Conservation (phyloP, 768 basidiomycete genomes). For the Suillus occidentalis region DNA sequence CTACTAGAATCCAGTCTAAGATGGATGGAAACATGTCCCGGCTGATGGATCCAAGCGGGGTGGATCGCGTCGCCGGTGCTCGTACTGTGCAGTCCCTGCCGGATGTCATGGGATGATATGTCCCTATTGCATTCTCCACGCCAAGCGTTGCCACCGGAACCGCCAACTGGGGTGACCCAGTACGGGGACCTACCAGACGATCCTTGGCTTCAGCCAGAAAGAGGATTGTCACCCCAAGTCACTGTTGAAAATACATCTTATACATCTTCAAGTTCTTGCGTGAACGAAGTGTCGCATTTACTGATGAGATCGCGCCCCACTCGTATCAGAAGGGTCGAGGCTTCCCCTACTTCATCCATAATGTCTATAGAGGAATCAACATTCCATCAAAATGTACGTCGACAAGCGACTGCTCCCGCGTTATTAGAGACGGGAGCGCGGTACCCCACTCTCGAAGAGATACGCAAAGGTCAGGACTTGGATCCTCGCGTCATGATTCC, state of each 20-base stretch:
- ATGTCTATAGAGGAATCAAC: constrained; percentile 15
- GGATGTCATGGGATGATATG: constrained; percentile 12
- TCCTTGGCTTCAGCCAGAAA: constrained; percentile 10
- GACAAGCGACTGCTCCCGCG: constrained; percentile 11
- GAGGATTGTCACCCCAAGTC: constrained; percentile 16
- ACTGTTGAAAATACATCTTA: constrained; percentile 19
- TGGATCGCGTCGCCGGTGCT: constrained; percentile 5
- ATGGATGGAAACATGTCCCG: constrained; percentile 1
- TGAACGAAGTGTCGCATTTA: constrained; percentile 1
- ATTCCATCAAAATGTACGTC: constrained; percentile 6
- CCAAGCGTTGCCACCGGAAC: constrained; percentile 19
- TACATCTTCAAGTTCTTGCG: constrained; percentile 12
- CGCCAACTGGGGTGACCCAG: constrained; percentile 26
- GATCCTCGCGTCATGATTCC: constrained; percentile 32
- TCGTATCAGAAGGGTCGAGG: constrained; percentile 11
- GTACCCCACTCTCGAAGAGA: constrained; percentile 21
- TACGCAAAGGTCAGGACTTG: constrained; percentile 12
- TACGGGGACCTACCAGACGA: constrained; percentile 20
- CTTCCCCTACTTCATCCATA: constrained; percentile 5
- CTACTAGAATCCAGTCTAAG: constrained; percentile 11
- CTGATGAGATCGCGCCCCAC: constrained; percentile 6
- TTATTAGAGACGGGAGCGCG: constrained; percentile 17
- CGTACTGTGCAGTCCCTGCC: constrained; percentile 13
- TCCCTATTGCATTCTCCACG: neutral
- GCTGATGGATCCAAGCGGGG: neutral